Evolutionary conservation across 495 filamentous ascomycete species (phyloP), one percentile per base, ranked within the genome.

Genomic region (Talaromyces adpressus): DNA sequence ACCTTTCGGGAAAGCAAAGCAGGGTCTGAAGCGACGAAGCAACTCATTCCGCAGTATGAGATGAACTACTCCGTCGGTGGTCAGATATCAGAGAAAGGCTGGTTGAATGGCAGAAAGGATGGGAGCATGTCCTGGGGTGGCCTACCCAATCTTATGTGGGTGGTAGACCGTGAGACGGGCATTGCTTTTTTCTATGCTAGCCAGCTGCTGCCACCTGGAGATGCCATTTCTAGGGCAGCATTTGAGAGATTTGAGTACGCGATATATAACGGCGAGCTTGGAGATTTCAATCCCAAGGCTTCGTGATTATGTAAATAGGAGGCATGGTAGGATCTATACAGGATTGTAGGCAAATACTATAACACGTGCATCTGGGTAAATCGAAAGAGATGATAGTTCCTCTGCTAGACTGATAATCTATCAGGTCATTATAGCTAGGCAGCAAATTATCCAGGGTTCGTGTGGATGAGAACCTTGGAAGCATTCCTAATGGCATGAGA

Each of bases 41-140:
- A 34, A 58, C 27, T 34, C 25, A 30, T 29, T 16, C 30, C 9
- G 30, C 56, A 16, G 7, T 18, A 58, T 32, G 29, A 34, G 9
- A 58, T 58, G 56, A 58, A 29, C 32, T 36, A 29, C 27, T 18
- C 25, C 1, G 18, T 58, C 22, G 25, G 25, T 20, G 56, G 30
- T n/a, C 25, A 34, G 56, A 34, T 58, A 16, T 58, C 56, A 36
- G 30, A 30, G n/a, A 58, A 29, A 16, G 25, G 25, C 3, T 29
- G 56, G 56, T 8, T 58, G 14, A 27, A 27, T 58, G 56, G 56
- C 32, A 20, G 56, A 29, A 58, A 58, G 34, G 27, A 12, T 8
- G 56, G 56, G 27, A 30, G 25, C 25, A 58, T 58, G 56, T 34
- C 25, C 25, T 58, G 56, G 56, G 16, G 56, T 58, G 56, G 56